Base-by-base conservation (phyloP, 169 alveolate species). In the Cryptosporidium canis region DNA sequence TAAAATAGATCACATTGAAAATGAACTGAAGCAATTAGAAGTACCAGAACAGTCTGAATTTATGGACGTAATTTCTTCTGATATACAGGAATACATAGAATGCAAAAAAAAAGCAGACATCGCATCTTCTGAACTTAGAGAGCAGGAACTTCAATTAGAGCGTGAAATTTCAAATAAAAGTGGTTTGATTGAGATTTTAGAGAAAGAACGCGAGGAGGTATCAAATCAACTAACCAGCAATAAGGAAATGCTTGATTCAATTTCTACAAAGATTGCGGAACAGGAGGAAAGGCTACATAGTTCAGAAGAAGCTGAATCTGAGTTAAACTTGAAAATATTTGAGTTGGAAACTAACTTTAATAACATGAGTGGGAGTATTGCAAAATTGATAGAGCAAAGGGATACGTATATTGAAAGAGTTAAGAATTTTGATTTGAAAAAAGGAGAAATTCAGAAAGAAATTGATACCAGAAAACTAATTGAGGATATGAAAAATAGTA, bases 371-470 rank as follows among this genome's bases (percentile, higher is more conserved):
- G 55, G 35, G 29, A 70, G 77, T 9, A 85, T 85, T 53, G 91
- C 91, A 55, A 83, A 83, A 14, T 58, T 72, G 39, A 70, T 85
- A 7, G 83, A 85, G 64, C 83, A 87, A 68, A 83, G 91, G 67
- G 82, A 85, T 63, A 83, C 47, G 43, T 83, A 67, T 56, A 71
- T 83, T 12, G 92, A 90, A 67, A 83, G 83, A 83, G 71, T 64
- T 8, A 87, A 83, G 48, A 72, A 83, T 70, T 83, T 90, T 41
- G 87, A 92, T 58, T 90, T 85, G 29, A 92, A 90, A 64, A 91
- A 90, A 48, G 70, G 68, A 43, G 92, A 87, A 31, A 37, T 77
- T 12, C 48, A 77, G 43, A 61, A 72, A 56, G 84, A 72, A 39
- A 45, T 45, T 11, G 55, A 90, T 18, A 41, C 83, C 16, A 48